Percentiles rank a stretch among this genome's conserved stretches.
phyloP scores from a whole-genome alignment of 2,329 filamentous ascomycete genomes.

The Hymenoscyphus linearis region DNA sequence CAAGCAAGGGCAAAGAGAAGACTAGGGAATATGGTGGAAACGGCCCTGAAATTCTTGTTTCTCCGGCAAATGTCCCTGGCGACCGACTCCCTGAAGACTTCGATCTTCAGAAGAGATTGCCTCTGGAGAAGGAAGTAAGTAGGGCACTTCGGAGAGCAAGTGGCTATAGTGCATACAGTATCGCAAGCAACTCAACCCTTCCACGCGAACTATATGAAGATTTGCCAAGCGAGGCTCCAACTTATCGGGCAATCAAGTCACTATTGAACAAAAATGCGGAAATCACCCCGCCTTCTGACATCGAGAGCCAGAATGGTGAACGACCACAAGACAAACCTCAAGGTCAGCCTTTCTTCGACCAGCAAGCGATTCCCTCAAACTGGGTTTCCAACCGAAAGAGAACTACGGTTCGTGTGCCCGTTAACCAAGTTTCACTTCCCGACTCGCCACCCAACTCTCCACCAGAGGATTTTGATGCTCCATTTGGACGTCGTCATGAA shows the following conservation, averaged over 20 bases:
- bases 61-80: slow-evolving; percentile 8
- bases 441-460: slow-evolving; percentile 13
- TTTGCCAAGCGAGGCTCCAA: slow-evolving; percentile 9
- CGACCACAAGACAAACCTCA: slow-evolving; percentile 6
- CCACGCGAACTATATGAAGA: slow-evolving; percentile 11
- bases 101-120: slow-evolving; percentile 10
- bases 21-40: slow-evolving; percentile 6
- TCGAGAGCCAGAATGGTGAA: slow-evolving; percentile 7
- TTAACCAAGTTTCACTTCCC: slow-evolving; percentile 18
- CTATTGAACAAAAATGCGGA: slow-evolving; percentile 14
- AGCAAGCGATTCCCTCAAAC: slow-evolving; percentile 19
- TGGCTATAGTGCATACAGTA: slow-evolving; percentile 23
- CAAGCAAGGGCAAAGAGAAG: slow-evolving; percentile 3
- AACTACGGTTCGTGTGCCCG: slow-evolving; percentile 23
- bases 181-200: slow-evolving; percentile 20
- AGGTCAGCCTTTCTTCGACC: slow-evolving; percentile 23
- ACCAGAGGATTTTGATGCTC: not conserved
- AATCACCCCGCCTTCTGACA: slow-evolving; percentile 8
- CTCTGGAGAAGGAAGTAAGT: slow-evolving; percentile 30
- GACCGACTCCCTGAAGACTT: slow-evolving; percentile 3
- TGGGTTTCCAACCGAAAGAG: slow-evolving; percentile 18
- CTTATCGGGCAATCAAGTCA: slow-evolving; percentile 9
- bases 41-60: slow-evolving; percentile 14
- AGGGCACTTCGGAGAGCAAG: slow-evolving; percentile 27
- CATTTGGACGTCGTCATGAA: slow-evolving; percentile 1